A percentile compares a stretch with the other conserved stretches of the same genome.
Evolutionary conservation across 176 grass and related monocot species (phyloP).

Genomic region (Triticum timopheevii): DNA sequence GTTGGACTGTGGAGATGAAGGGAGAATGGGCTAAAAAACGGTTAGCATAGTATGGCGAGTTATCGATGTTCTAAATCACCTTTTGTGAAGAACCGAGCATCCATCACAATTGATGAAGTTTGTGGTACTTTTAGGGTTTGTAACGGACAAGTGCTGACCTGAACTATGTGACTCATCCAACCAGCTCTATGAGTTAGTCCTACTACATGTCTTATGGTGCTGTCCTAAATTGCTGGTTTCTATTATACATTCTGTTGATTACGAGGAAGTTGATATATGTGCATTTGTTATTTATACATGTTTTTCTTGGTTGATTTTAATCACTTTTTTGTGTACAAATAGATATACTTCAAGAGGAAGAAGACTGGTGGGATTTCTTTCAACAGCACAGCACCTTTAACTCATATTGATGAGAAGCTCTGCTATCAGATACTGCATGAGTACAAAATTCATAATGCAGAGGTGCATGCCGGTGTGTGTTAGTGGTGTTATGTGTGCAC

Average conservation of each 20-base stretch:
- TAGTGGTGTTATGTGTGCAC: not conserved
- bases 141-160: not conserved
- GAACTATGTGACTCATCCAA: conserved; percentile 14
- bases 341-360: conserved; percentile 99
- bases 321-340: conserved; percentile 13
- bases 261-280: not conserved
- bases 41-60: not conserved
- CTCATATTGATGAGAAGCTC: conserved; percentile 97
- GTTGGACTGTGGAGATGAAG: conserved; percentile 4
- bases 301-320: not conserved
- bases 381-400: conserved; percentile 76
- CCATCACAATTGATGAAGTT: not conserved
- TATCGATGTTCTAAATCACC: not conserved
- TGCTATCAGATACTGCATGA: conserved; percentile 98
- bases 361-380: conserved; percentile 98
- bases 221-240: conserved; percentile 13
- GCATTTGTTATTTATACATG: not conserved
- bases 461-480: conserved; percentile 31
- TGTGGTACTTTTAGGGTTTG: not conserved
- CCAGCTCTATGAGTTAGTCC: not conserved
- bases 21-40: not conserved
- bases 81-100: not conserved
- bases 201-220: not conserved
- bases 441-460: conserved; percentile 99
- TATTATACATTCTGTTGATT: conserved; percentile 15